A percentile compares a stretch with the other conserved stretches of the same genome.
Evolutionary conservation across 2,329 filamentous ascomycete species (phyloP).

Genomic region (Aschersonia sp.): DNA sequence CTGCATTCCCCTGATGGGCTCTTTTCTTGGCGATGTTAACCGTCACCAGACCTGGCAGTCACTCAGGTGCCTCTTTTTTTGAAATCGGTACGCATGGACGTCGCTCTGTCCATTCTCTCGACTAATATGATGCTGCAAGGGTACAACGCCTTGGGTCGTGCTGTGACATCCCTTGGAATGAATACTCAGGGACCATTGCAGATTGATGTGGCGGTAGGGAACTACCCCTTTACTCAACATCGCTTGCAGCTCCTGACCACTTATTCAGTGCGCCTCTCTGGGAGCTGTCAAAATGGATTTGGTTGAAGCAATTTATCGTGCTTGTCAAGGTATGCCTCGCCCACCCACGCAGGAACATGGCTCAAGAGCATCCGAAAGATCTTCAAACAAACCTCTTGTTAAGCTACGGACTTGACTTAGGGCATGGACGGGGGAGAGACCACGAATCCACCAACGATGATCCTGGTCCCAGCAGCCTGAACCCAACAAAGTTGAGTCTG

Average conservation of each 20-base stretch:
- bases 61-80: slow-evolving; percentile 14
- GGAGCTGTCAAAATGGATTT: slow-evolving; percentile 60
- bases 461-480: too few species aligned
- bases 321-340: slow-evolving; percentile 32
- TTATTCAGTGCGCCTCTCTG: slow-evolving; percentile 56
- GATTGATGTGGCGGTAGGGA: slow-evolving; percentile 57
- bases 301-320: slow-evolving; percentile 39
- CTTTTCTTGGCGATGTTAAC: slow-evolving; percentile 1
- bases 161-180: slow-evolving; percentile 50
- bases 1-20: slow-evolving; percentile 2
- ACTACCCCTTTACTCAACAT: neutral
- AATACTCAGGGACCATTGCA: slow-evolving; percentile 38
- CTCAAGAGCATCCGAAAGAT: too few species aligned
- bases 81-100: slow-evolving; percentile 14
- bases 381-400: too few species aligned
- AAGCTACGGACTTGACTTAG: too few species aligned
- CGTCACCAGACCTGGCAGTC: slow-evolving; percentile 18
- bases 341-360: slow-evolving; percentile 5
- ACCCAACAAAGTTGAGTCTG: neutral
- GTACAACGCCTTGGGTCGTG: slow-evolving; percentile 56
- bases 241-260: neutral
- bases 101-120: slow-evolving; percentile 1
- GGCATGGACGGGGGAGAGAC: neutral
- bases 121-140: slow-evolving; percentile 28
- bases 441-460: neutral